Base-by-base conservation (phyloP, 1,284 basidiomycete species). In the Porogramme epimiltina region DNA sequence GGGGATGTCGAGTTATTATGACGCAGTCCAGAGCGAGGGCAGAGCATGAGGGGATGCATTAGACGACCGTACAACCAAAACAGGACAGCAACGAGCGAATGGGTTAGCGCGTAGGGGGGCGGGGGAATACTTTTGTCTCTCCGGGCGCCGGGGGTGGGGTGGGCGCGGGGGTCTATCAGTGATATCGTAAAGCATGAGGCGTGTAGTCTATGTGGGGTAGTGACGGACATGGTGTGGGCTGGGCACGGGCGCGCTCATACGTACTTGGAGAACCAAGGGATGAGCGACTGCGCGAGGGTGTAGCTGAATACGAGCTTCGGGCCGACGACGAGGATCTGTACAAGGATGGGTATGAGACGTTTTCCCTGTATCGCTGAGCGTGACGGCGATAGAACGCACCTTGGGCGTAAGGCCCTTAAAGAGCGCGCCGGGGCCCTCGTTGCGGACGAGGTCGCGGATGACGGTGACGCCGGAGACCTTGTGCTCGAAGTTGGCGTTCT, bases 221-320 rank as follows among this genome's bases (percentile, higher is more conserved):
- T 31, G 34, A 37, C 5, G 34, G 13, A n/a, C 9, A 37, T 13
- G 34, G 10, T 16, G 34, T 4, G 16, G 34, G 10, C 34, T 16
- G 28, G 28, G 15, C 15, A 8, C 28, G 28, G 28, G 28, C 15
- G 9, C 26, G 40, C 45, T 65, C 56, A 91, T 54, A 91, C 89
- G 70, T 93, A 95, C 71, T 95, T 87, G 49, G 89, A 86, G 71
- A 97, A 98, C 69, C 89, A 79, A 40, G 96, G 96, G 74, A 99
- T 98, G 68, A 99, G 79, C 20, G 89, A 91, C 74, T 99, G 96
- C 4, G 96, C 96, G 9, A 98, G 82, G 23, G 96, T 99, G 77
- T 97, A 98, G 62, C 91, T 95, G 81, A 98, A 98, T 60, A 99
- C 93, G 37, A 99, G 84, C 77, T 99, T 98, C 52, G 96, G 96